A percentile compares a stretch with the other conserved stretches of the same genome.
phyloP scores from a whole-genome alignment of 495 filamentous ascomycete genomes.

The Xylaria venustula region DNA sequence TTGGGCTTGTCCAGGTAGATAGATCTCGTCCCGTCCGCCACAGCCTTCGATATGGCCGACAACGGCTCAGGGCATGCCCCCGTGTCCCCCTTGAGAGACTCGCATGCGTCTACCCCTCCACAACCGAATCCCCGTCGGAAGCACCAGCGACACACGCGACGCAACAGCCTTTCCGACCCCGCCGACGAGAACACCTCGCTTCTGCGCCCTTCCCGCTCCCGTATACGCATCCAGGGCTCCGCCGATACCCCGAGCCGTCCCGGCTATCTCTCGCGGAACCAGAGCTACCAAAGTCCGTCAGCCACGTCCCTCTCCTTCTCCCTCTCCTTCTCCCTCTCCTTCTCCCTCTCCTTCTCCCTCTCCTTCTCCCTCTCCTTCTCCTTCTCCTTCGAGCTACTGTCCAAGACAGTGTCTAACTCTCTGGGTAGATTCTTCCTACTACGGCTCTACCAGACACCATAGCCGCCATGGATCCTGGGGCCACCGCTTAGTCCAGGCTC shows the following conservation, averaged over 20 bases:
- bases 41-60: constrained; percentile 9
- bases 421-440: constrained; percentile 19
- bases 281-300: constrained; percentile 46
- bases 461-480: constrained; percentile 64
- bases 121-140: constrained; percentile 19
- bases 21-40: too few species aligned
- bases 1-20: too few species aligned
- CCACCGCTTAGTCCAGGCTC: constrained; percentile 50
- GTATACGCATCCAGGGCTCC: constrained; percentile 42
- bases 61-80: constrained; percentile 7
- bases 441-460: constrained; percentile 53
- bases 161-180: constrained; percentile 32
- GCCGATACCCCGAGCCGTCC: constrained; percentile 35
- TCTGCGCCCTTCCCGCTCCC: constrained; percentile 37
- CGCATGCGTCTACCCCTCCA: constrained; percentile 15
- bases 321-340: not conserved
- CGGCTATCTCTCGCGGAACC: constrained; percentile 42
- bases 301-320: not conserved
- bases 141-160: constrained; percentile 18
- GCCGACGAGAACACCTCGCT: constrained; percentile 50
- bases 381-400: not conserved
- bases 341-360: too few species aligned
- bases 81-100: constrained; percentile 12
- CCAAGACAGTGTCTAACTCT: constrained; percentile 11
- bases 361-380: not conserved